Conservation (phyloP, 2,329 filamentous ascomycete genomes). For the Penicillium sp. region DNA sequence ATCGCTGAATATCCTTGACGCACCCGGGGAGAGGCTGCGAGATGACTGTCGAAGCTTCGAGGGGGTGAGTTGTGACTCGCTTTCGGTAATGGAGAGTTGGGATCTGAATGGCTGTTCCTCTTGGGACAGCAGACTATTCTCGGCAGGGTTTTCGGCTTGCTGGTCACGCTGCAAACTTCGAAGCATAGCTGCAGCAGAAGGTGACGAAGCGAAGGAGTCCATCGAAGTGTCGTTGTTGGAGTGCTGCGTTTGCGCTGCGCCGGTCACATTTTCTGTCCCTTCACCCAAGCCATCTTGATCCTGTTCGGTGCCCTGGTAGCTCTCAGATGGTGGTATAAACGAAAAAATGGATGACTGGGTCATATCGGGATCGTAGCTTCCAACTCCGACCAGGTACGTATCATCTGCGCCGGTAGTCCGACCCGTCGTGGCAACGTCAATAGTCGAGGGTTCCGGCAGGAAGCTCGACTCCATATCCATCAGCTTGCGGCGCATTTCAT, state of each 20-base stretch:
- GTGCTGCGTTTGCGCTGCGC: conserved; percentile 20
- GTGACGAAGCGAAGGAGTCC: conserved; percentile 49
- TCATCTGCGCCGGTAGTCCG: conserved; percentile 42
- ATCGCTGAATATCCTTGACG: conserved; percentile 31
- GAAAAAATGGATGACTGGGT: conserved; percentile 30
- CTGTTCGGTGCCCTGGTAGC: conserved; percentile 14
- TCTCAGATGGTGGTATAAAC: conserved; percentile 29
- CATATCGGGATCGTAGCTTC: conserved; percentile 24
- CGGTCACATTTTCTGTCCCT: conserved; percentile 15
- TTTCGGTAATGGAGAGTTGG: conserved; percentile 23
- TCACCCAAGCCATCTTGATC: conserved; percentile 8
- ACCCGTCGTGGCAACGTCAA: conserved; percentile 37
- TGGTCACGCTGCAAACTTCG: conserved; percentile 44
- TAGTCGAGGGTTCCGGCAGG: conserved; percentile 56
- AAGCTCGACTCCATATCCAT: conserved; percentile 67
- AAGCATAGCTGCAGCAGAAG: conserved; percentile 47
- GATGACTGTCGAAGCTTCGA: conserved; percentile 29
- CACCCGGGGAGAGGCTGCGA: conserved; percentile 33
- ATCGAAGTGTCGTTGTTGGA: conserved; percentile 41
- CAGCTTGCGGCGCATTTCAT: conserved; percentile 61
- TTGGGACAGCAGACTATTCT: conserved; percentile 25
- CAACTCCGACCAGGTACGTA: conserved; percentile 46
- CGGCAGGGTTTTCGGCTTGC: conserved; percentile 30
- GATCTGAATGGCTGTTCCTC: conserved; percentile 27
- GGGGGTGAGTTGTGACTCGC: conserved; percentile 30